These are phyloP conservation scores for Leonotis leonurus DNA, from an alignment of 257 asterid genomes.

Conservation along the genomic window DNA sequence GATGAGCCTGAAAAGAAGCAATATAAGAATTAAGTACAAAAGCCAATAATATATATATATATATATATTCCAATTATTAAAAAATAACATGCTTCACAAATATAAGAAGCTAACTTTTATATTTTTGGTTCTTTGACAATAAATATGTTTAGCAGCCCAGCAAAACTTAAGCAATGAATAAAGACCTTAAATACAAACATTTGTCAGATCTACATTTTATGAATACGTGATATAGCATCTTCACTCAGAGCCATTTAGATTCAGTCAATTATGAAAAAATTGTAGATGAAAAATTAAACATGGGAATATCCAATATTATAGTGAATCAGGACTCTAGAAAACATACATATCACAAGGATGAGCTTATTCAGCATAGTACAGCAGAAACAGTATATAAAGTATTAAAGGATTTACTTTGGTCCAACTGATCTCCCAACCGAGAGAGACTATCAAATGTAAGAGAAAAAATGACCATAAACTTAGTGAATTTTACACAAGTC, in stretches of 20 bases:
- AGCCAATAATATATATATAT: background rate
- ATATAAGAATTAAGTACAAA: background rate
- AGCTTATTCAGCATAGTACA: background rate
- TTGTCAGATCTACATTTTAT: background rate
- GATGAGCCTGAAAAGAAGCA: slow-evolving; percentile 57
- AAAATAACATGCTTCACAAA: slow-evolving; percentile 11
- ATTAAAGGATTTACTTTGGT: background rate
- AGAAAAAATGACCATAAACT: background rate
- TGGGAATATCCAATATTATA: background rate
- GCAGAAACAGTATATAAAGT: background rate
- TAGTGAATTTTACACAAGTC: slow-evolving; percentile 6
- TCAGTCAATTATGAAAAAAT: background rate
- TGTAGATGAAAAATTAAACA: background rate
- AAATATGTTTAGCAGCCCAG: background rate
- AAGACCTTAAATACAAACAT: background rate
- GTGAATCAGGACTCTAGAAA: background rate
- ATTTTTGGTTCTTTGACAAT: background rate
- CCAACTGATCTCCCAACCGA: background rate
- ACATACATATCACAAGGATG: background rate
- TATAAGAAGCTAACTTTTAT: background rate
- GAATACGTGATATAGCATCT: background rate
- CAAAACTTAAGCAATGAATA: background rate
- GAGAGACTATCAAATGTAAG: no score
- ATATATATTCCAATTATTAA: background rate
- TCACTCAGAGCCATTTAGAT: background rate